Percentiles rank a stretch among this genome's conserved stretches.
phyloP scores from a whole-genome alignment of 2,329 filamentous ascomycete species.

The Geosmithia flava region DNA sequence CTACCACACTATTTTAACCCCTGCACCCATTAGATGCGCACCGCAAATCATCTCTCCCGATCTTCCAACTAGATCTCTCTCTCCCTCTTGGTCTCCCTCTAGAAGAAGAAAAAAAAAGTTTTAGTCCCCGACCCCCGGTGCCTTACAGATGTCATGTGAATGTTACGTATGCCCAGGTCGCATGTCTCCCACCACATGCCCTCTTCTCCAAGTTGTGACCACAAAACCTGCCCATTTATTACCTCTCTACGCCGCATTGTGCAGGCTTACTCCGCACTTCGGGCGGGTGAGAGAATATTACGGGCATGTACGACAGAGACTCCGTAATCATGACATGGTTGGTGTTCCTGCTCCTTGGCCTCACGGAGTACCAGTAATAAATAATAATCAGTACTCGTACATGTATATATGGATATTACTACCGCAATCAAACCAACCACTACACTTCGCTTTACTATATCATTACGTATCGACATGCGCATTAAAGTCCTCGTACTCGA shows the following conservation, averaged over 20 bases:
- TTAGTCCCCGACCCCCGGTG: not conserved
- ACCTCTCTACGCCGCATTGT: too few species aligned
- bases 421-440: not conserved
- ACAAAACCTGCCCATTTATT: not conserved
- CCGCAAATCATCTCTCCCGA: not conserved
- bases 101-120: too few species aligned
- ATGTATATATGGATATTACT: not conserved
- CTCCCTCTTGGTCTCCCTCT: too few species aligned
- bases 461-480: not conserved
- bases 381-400: not conserved
- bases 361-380: not conserved
- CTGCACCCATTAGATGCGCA: not conserved
- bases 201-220: not conserved
- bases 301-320: not conserved
- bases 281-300: not conserved
- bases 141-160: not conserved
- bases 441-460: not conserved
- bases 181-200: not conserved
- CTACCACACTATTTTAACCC: not conserved
- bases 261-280: not conserved
- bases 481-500: too few species aligned
- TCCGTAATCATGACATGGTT: not conserved
- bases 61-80: not conserved
- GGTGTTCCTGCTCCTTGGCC: not conserved
- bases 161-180: not conserved